A percentile compares a stretch with the other conserved stretches of the same genome.
Evolutionary conservation across 495 filamentous ascomycete genomes (phyloP).

Genomic region (Hypoxylon intermedium): DNA sequence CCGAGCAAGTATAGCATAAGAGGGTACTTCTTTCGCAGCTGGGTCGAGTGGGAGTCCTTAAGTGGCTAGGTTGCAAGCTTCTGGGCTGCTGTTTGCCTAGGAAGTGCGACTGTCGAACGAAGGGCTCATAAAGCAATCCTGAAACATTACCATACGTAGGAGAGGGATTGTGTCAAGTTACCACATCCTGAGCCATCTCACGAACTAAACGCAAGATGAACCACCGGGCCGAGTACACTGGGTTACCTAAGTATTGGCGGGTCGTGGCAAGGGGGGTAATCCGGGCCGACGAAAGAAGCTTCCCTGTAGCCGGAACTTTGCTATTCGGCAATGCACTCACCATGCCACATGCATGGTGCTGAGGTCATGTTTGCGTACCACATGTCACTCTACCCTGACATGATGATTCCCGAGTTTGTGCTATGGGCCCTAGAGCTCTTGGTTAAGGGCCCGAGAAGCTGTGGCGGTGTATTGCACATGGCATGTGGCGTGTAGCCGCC

Average conservation of each 20-base stretch:
- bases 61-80: constrained; percentile 2
- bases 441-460: not conserved
- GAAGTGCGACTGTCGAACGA: not conserved
- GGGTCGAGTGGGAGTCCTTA: not conserved
- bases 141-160: not conserved
- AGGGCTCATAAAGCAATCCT: too few species aligned
- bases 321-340: constrained; percentile 22
- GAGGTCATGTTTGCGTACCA: constrained; percentile 2
- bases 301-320: constrained; percentile 3
- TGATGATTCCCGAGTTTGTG: constrained; percentile 5
- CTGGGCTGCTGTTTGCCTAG: constrained; percentile 1
- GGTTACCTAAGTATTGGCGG: too few species aligned
- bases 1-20: not conserved
- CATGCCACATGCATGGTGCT: constrained; percentile 18
- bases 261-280: constrained; percentile 15
- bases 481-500: not conserved
- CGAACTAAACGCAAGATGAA: constrained; percentile 9
- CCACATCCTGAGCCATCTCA: constrained; percentile 12
- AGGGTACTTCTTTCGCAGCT: not conserved
- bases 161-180: not conserved
- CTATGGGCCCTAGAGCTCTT: not conserved
- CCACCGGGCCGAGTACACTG: constrained; percentile 26
- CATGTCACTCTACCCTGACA: constrained; percentile 13
- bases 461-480: not conserved
- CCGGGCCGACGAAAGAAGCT: constrained; percentile 25